Evolutionary conservation across 192 early-diverging fungal species (phyloP), one percentile per base, ranked within the genome.

Genomic region (Podila horticola): DNA sequence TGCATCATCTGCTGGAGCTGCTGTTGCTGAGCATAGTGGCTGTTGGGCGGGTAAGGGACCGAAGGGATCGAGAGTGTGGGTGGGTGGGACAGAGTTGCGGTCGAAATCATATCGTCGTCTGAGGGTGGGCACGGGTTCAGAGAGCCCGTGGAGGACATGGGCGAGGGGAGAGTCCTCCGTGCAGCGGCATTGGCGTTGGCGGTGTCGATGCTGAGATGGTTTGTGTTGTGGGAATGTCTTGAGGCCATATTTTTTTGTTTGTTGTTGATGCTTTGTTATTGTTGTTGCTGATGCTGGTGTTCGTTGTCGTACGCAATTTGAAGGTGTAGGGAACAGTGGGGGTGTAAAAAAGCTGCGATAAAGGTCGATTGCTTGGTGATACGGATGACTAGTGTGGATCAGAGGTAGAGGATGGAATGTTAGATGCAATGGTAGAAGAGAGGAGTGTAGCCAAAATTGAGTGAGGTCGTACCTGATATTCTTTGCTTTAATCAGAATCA

Each of bases 141-240:
- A 0, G 74, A 66, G 19, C 28, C 33, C 2, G 64, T 67, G 5
- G 75, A 71, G 22, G 69, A 71, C 75, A 79, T 71, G 33, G 75
- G 75, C 4, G 75, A 79, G 9, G 75, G 75, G 24, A 79, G 49
- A 3, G 59, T 71, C 3, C 68, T 67, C 36, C 68, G 60, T 1
- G 63, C 68, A 12, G 74, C 59, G 10, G 61, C 36, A 62, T 68
- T 68, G 30, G 64, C 64, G 24, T 62, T 29, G 30, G 64, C 71
- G 7, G 72, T 71, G 34, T 79, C 75, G 51, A 76, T 66, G 45
- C 74, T 76, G 29, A 79, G 75, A 52, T 58, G 41, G 41, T 45
- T 45, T 4, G 41, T 55, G 58, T 58, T 79, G 29, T 63, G 66
- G 30, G 11, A 45, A 45, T 58, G 30, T 51, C 69, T 36, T 11